Evolutionary conservation across 1,139 yeast species (phyloP).

Genomic region (Yamadazyma friedrichii): DNA sequence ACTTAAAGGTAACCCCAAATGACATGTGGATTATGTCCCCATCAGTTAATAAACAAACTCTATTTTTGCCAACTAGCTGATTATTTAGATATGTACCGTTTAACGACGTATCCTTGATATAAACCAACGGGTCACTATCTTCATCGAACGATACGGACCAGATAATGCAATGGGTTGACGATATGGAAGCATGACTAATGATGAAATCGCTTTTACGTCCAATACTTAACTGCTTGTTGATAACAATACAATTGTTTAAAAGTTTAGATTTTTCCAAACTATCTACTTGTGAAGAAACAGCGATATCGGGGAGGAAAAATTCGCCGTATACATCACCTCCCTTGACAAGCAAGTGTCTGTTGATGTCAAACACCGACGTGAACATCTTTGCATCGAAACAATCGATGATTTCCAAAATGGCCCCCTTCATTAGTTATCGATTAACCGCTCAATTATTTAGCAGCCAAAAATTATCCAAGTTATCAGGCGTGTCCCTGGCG

Average conservation of each 20-base stretch:
- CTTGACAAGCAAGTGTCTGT: background rate
- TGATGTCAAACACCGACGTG: background rate
- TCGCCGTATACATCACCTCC: background rate
- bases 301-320: background rate
- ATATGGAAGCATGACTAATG: conserved; percentile 21
- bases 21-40: conserved; percentile 43
- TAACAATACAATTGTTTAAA: background rate
- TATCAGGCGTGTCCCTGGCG: background rate
- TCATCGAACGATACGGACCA: conserved; percentile 55
- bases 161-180: conserved; percentile 43
- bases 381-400: background rate
- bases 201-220: conserved; percentile 1
- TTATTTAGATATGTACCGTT: conserved; percentile 55
- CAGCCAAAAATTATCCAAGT: background rate
- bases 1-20: conserved; percentile 23
- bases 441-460: background rate
- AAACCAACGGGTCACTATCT: conserved; percentile 45
- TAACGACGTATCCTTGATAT: conserved; percentile 51
- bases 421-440: background rate
- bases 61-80: conserved; percentile 25
- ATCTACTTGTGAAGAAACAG: too few species aligned
- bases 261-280: too few species aligned
- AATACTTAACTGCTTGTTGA: background rate
- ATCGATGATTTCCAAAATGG: background rate
- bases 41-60: conserved; percentile 38